A percentile compares a stretch with the other conserved stretches of the same genome.
Conservation (phyloP, 2,329 filamentous ascomycete genomes). For the Fusarium nygamai region DNA sequence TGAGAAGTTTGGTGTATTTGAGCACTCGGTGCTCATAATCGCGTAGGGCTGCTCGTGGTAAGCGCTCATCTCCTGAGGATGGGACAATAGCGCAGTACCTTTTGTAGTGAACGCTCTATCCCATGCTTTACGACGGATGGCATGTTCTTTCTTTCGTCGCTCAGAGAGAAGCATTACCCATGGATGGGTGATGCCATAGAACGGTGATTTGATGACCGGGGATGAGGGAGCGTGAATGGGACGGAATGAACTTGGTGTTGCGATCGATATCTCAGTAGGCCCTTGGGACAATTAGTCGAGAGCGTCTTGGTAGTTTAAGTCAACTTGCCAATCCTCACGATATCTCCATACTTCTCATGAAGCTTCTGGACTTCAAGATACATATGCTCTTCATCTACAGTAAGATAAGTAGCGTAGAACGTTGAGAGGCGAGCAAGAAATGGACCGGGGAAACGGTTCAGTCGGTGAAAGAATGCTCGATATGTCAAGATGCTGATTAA, state of each 20-base stretch:
- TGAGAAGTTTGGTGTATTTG: conserved; percentile 9
- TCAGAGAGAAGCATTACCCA: conserved; percentile 3
- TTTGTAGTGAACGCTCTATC: conserved; percentile 31
- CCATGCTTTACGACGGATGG: conserved; percentile 22
- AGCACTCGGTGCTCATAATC: conserved; percentile 24
- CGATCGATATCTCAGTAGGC: conserved; percentile 16
- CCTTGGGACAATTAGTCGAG: neutral
- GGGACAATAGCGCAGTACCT: neutral
- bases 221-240: conserved; percentile 20
- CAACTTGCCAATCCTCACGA: conserved; percentile 20
- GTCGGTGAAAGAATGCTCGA: conserved; percentile 18
- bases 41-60: neutral
- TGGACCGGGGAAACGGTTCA: conserved; percentile 23
- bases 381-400: neutral
- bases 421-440: conserved; percentile 17
- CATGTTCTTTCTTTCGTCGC: conserved; percentile 13
- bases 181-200: conserved; percentile 20
- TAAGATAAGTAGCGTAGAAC: neutral
- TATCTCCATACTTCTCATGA: conserved; percentile 24
- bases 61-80: neutral
- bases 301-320: rapidly evolving
- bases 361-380: conserved; percentile 20
- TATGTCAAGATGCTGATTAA: conserved; percentile 13
- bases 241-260: conserved; percentile 15
- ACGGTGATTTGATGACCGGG: conserved; percentile 5